phyloP scores from a whole-genome alignment of 352 stramenopile genomes.

The Phytophthora brassicae region DNA sequence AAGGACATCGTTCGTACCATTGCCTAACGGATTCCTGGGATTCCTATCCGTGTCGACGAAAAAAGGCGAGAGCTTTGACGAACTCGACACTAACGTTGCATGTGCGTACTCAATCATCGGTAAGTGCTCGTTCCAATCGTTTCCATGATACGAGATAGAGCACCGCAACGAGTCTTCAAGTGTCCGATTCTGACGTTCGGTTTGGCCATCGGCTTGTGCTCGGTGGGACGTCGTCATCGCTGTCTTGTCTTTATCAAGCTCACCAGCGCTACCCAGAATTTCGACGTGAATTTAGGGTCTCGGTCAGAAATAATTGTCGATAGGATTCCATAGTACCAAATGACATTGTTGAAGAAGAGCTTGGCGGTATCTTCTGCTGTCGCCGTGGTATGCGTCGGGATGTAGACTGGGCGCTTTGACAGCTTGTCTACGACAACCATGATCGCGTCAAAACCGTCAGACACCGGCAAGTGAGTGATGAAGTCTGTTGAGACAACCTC shows the following conservation, averaged over 20 bases:
- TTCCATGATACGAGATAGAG: slow-evolving; percentile 9
- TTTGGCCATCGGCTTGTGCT: slow-evolving; percentile 14
- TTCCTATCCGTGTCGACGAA: slow-evolving; percentile 1
- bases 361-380: neutral
- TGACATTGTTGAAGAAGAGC: slow-evolving; percentile 12
- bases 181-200: slow-evolving; percentile 8
- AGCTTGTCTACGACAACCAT: neutral
- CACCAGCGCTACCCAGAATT: neutral
- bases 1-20: neutral
- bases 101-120: slow-evolving; percentile 5
- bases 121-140: slow-evolving; percentile 5
- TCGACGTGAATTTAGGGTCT: neutral
- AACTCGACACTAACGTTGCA: neutral
- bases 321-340: slow-evolving; percentile 10
- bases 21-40: neutral
- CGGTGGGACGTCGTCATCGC: slow-evolving; percentile 1
- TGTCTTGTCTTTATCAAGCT: slow-evolving; percentile 1
- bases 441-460: neutral
- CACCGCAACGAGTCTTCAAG: slow-evolving; percentile 8
- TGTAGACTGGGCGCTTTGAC: neutral
- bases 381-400: neutral
- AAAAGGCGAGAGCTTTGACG: slow-evolving; percentile 1
- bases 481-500: slow-evolving; percentile 28
- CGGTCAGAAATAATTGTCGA: neutral
- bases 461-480: slow-evolving; percentile 10